Conservation (phyloP, 2,329 filamentous ascomycete species). For the Coniella lustricola region DNA sequence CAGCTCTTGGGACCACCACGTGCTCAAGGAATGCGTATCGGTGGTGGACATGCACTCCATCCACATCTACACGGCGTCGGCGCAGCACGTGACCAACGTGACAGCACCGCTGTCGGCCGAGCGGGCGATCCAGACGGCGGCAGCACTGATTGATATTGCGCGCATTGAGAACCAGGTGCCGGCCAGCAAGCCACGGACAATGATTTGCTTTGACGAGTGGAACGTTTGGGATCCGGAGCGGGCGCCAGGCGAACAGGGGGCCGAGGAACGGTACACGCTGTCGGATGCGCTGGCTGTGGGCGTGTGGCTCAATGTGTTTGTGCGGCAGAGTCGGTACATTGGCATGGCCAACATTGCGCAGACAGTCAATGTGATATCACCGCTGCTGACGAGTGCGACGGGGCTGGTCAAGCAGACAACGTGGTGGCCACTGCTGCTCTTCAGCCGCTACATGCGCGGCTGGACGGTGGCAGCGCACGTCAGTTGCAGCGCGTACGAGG, state of each 20-base stretch:
- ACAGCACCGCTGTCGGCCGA: slow-evolving; percentile 63
- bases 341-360: slow-evolving; percentile 78
- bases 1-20: slow-evolving; percentile 65
- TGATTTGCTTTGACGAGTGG: slow-evolving; percentile 80
- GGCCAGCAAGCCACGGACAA: slow-evolving; percentile 51
- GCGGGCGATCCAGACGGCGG: slow-evolving; percentile 64
- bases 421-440: slow-evolving; percentile 68
- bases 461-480: slow-evolving; percentile 62
- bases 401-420: slow-evolving; percentile 65
- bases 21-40: slow-evolving; percentile 60
- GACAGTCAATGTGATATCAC: slow-evolving; percentile 70
- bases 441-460: slow-evolving; percentile 67
- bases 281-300: slow-evolving; percentile 70
- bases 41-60: slow-evolving; percentile 77
- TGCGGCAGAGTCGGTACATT: slow-evolving; percentile 62
- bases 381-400: slow-evolving; percentile 61
- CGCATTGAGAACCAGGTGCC: slow-evolving; percentile 61
- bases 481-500: slow-evolving; percentile 54
- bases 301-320: slow-evolving; percentile 69
- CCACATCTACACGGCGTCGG: slow-evolving; percentile 65
- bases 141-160: slow-evolving; percentile 64
- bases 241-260: slow-evolving; percentile 63
- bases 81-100: slow-evolving; percentile 41
- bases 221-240: slow-evolving; percentile 73
- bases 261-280: slow-evolving; percentile 67